phyloP scores from a whole-genome alignment of 345 rosid genomes.

The Heritiera fomes region DNA sequence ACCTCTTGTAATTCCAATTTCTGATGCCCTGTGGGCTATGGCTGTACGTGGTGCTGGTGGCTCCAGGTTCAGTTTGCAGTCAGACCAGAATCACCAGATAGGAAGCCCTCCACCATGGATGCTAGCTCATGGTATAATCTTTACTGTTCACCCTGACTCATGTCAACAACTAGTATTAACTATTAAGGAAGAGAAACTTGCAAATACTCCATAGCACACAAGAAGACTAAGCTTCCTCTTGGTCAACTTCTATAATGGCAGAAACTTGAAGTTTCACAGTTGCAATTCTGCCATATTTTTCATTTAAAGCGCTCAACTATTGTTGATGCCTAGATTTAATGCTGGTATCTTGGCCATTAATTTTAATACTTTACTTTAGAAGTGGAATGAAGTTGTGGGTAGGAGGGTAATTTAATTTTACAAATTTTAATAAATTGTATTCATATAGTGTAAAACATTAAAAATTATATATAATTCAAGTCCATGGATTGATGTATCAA shows the following conservation, averaged over 20 bases:
- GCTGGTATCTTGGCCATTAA: background rate
- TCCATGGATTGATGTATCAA: too few species aligned
- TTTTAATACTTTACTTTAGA: background rate
- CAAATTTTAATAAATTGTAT: too few species aligned
- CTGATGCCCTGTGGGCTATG: conserved; percentile 44
- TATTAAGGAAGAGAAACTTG: conserved; percentile 25
- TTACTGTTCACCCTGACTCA: conserved; percentile 37
- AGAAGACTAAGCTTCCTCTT: too few species aligned
- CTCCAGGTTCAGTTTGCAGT: conserved; percentile 62
- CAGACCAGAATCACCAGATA: conserved; percentile 32
- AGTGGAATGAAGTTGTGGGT: background rate
- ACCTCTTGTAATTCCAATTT: conserved; percentile 54
- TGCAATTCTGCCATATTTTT: background rate
- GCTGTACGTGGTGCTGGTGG: conserved; percentile 54
- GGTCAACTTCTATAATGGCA: background rate
- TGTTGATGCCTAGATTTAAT: background rate
- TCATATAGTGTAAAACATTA: too few species aligned
- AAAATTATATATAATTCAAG: too few species aligned
- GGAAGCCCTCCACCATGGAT: conserved; percentile 40
- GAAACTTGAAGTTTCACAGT: background rate
- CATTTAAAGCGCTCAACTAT: background rate
- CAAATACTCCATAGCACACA: background rate
- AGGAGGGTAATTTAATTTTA: background rate
- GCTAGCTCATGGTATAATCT: conserved; percentile 57
- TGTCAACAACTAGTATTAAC: conserved; percentile 43